Conservation (phyloP, 768 basidiomycete species). For the Suillus subalutaceus region DNA sequence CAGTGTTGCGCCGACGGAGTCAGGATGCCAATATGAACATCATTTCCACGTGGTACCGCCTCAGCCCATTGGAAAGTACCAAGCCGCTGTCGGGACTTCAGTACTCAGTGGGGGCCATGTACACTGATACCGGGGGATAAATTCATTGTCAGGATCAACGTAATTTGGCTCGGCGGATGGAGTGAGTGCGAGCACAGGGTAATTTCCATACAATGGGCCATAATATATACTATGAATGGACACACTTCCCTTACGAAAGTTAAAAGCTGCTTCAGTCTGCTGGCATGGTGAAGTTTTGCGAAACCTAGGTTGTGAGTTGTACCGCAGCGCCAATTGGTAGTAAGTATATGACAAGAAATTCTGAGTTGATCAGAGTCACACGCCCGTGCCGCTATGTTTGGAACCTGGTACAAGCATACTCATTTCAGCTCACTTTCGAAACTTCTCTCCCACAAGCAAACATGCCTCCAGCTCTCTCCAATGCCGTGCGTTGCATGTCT, state of each 20-base stretch:
- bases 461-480: conserved; percentile 32
- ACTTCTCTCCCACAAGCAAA: background rate
- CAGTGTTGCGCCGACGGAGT: too few relatives aligned
- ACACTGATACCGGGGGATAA: too few relatives aligned
- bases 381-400: background rate
- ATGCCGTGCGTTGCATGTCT: conserved; percentile 19
- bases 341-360: background rate
- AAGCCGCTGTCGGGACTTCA: too few relatives aligned
- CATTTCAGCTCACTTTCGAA: background rate
- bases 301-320: background rate
- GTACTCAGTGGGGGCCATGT: too few relatives aligned
- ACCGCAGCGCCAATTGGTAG: background rate
- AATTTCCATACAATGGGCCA: background rate
- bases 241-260: background rate
- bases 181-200: background rate
- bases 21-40: too few relatives aligned
- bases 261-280: background rate
- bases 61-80: too few relatives aligned
- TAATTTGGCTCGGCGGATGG: too few relatives aligned
- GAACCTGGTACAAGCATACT: background rate
- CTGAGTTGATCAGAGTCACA: background rate
- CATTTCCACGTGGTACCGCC: too few relatives aligned
- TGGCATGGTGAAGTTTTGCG: background rate
- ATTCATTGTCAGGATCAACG: too few relatives aligned
- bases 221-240: background rate